Percentiles rank a stretch among this genome's conserved stretches.
phyloP scores from a whole-genome alignment of 495 filamentous ascomycete genomes.

The Sporormia fimetaria region DNA sequence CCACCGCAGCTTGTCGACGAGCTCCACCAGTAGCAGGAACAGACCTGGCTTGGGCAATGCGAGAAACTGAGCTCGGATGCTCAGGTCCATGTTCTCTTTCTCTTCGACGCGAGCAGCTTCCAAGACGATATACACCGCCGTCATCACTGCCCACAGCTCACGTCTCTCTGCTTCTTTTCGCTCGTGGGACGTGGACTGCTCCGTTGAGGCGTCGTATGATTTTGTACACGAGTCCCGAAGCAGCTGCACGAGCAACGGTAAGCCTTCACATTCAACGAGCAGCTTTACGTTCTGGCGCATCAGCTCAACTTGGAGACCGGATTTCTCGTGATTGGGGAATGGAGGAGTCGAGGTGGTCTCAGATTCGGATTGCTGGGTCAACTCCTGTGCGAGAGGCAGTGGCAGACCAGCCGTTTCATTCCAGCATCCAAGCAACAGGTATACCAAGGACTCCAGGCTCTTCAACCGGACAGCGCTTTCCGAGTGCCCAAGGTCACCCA shows the following conservation, averaged over 20 bases:
- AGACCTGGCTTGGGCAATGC: constrained; percentile 54
- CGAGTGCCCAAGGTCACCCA: constrained; percentile 9
- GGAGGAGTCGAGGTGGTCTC: neutral
- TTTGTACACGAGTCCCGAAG: constrained; percentile 18
- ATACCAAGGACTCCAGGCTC: constrained; percentile 63
- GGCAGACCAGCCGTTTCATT: constrained; percentile 50
- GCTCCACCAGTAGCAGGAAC: constrained; percentile 59
- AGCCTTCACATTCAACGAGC: constrained; percentile 24
- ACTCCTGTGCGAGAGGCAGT: constrained; percentile 1
- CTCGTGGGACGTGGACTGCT: constrained; percentile 12
- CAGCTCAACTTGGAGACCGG: constrained; percentile 28
- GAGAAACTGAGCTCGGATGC: constrained; percentile 23
- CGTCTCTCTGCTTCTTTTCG: constrained; percentile 28
- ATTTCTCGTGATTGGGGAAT: constrained; percentile 14
- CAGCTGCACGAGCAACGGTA: constrained; percentile 22
- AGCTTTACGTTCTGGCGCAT: constrained; percentile 29
- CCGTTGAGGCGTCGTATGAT: constrained; percentile 14
- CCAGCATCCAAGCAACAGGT: constrained; percentile 70
- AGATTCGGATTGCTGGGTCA: neutral
- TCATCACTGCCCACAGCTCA: constrained; percentile 33
- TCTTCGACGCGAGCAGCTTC: constrained; percentile 30
- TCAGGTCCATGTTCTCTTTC: constrained; percentile 18
- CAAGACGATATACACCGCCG: constrained; percentile 31
- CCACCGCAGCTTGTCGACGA: constrained; percentile 73
- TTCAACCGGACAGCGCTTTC: constrained; percentile 25